Evolutionary conservation across 148 eudicot genomes (phyloP).

Genomic region (Rhododendron henanense): DNA sequence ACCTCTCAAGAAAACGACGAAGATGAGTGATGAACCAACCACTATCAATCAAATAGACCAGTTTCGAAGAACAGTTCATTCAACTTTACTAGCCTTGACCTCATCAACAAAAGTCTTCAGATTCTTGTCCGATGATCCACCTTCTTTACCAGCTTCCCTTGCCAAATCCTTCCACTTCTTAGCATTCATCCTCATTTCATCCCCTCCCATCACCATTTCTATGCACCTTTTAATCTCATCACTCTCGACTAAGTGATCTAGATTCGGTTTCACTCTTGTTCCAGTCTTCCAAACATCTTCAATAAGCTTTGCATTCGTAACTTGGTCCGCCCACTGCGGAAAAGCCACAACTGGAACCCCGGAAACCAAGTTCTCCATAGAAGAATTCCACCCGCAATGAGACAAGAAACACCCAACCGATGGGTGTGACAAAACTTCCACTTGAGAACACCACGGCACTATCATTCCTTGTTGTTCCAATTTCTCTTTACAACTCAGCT

Average conservation of each 20-base stretch:
- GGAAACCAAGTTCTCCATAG: constrained; percentile 24
- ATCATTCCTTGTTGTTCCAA: constrained; percentile 24
- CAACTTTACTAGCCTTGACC: neutral
- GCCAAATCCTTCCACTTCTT: constrained; percentile 3
- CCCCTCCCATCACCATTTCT: neutral
- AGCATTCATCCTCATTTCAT: neutral
- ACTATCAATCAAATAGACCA: neutral
- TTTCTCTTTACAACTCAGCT: constrained; percentile 4
- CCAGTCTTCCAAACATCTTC: constrained; percentile 33
- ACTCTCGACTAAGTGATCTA: constrained; percentile 13
- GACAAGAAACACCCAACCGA: constrained; percentile 26
- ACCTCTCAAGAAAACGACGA: neutral
- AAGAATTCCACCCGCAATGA: constrained; percentile 38
- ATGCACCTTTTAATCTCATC: neutral
- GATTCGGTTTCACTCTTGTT: neutral
- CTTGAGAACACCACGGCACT: constrained; percentile 31
- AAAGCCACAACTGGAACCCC: constrained; percentile 18
- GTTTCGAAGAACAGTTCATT: neutral
- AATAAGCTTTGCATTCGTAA: constrained; percentile 21
- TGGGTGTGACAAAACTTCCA: constrained; percentile 27
- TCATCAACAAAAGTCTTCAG: neutral
- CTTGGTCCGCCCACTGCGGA: constrained; percentile 15
- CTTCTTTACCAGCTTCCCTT: neutral
- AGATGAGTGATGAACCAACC: no score
- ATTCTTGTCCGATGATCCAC: neutral